phyloP scores from a whole-genome alignment of 768 basidiomycete genomes.

The Kwoniella sp. region DNA sequence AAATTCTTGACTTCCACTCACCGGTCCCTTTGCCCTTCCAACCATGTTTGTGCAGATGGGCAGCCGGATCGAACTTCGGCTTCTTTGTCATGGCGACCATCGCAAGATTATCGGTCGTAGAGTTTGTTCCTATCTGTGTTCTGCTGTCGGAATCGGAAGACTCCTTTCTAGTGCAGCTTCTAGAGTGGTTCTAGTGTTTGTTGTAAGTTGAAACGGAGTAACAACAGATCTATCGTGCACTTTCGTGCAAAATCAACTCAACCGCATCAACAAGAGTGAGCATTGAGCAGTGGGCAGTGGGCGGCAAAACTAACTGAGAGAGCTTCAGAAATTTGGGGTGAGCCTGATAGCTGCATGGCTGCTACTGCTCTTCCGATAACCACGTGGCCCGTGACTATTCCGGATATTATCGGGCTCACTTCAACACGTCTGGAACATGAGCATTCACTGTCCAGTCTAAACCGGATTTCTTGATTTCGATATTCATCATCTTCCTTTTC shows the following conservation, averaged over 20 bases:
- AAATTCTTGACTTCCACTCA: constrained; percentile 22
- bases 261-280: no score
- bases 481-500: neutral
- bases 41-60: constrained; percentile 73
- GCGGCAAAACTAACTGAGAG: neutral
- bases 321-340: constrained; percentile 16
- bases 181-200: no score
- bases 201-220: no score
- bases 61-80: constrained; percentile 50
- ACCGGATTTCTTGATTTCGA: neutral
- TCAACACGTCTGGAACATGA: neutral
- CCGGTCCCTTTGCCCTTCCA: constrained; percentile 80
- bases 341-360: constrained; percentile 19
- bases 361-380: neutral
- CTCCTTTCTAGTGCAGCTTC: no score
- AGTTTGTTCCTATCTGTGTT: no score
- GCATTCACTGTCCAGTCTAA: no score
- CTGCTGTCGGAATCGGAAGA: neutral
- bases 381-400: neutral
- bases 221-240: no score
- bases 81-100: constrained; percentile 21
- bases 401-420: constrained; percentile 3
- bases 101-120: no score
- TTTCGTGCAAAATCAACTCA: no score
- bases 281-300: neutral